Base-by-base conservation (phyloP, 2,329 filamentous ascomycete genomes). In the Ophiostoma tasmaniense region DNA sequence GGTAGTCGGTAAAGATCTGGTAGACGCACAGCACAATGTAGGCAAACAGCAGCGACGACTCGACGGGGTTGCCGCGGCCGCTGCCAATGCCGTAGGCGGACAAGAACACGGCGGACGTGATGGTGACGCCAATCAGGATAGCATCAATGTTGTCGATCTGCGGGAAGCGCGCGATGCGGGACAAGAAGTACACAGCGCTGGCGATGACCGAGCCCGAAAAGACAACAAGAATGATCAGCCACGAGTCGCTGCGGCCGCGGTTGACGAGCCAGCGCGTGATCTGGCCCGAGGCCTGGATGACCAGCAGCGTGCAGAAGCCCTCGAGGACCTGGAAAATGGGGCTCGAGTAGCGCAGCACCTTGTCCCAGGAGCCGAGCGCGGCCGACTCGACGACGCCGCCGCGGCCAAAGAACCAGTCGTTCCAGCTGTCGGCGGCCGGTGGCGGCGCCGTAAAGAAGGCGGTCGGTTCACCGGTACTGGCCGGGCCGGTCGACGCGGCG, bases 1-100 rank as follows among this genome's bases (percentile, higher is more conserved):
- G 87, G 80, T 98, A 98, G 80, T 99, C 95, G 75, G 95, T 99
- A 79, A 98, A 98, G 78, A 98, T 98, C 79, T 99, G 95, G 81
- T 98, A 99, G 76, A 98, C 91, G 81, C 94, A 98, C 72, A 99
- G 89, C n/a, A 97, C 95, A 71, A 97, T 88, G 79, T 99, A 99
- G 75, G 95, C 94, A 76, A 99, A 98, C 70, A 99, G 85, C 13
- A 99, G 83, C 28, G 94, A 97, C 73, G 92, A 96, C 80, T 99
- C 94, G 68, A 98, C 91, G 1, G 94, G 92, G 75, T 97, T 99
- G 71, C 95, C 95, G 74, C 93, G 89, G 1, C 94, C 94, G 75
- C 92, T 97, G 71, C 91, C 91, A 74, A 98, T 97, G 33, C 95
- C 95, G 84, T 94, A 97, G 17, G 90, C 91, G 77, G 92, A 95